phyloP scores from a whole-genome alignment of 2,329 filamentous ascomycete species.

The Aspergillus sp. region DNA sequence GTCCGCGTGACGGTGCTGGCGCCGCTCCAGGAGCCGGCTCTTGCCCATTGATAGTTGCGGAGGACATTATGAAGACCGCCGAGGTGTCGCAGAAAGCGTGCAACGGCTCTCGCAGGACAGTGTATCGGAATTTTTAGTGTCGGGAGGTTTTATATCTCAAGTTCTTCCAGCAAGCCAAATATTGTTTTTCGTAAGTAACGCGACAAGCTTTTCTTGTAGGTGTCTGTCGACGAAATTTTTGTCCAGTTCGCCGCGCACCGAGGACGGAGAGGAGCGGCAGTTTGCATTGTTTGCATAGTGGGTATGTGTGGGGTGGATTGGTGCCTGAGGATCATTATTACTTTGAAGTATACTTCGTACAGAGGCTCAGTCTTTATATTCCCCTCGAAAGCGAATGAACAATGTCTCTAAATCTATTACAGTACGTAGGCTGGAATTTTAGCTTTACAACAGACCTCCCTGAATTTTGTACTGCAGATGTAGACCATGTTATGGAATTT shows the following conservation, averaged over 20 bases:
- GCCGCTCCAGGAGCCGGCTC: slow-evolving; percentile 8
- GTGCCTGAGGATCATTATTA: neutral
- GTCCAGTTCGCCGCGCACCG: slow-evolving; percentile 3
- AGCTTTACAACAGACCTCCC: too few species aligned
- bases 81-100: neutral
- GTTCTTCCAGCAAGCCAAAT: neutral
- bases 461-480: too few species aligned
- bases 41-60: slow-evolving; percentile 5
- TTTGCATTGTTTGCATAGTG: slow-evolving; percentile 24
- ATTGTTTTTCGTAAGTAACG: neutral
- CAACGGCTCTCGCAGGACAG: neutral
- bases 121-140: neutral
- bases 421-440: too few species aligned
- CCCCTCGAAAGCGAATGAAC: too few species aligned
- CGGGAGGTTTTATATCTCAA: neutral
- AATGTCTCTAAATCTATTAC: too few species aligned
- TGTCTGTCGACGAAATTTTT: slow-evolving; percentile 10
- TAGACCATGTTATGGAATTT: too few species aligned
- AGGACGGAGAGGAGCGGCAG: neutral
- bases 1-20: slow-evolving; percentile 19
- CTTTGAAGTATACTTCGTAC: too few species aligned
- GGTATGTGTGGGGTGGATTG: slow-evolving; percentile 4
- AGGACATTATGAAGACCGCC: slow-evolving; percentile 10
- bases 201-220: neutral
- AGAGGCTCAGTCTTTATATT: too few species aligned